A percentile compares a stretch with the other conserved stretches of the same genome.
These are phyloP conservation scores for Lodderomyces margitis DNA, from an alignment of 1,139 yeast species.

Conservation along the genomic window DNA sequence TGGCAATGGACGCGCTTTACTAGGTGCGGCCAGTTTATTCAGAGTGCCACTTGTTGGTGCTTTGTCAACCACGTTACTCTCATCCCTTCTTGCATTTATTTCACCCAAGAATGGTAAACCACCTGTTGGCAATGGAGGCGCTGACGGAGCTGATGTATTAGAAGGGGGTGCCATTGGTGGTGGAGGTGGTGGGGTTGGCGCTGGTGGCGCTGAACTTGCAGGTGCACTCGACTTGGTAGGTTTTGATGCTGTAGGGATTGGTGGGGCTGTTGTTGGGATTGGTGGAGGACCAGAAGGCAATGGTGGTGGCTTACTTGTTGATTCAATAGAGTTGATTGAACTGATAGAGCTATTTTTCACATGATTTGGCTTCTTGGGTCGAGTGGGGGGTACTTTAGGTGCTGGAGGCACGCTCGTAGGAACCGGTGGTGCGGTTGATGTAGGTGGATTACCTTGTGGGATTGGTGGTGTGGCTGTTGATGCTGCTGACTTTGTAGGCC, in stretches of 20 bases:
- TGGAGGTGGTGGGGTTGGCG: slow-evolving; percentile 17
- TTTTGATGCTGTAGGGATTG: slow-evolving; percentile 14
- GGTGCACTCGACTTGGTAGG: slow-evolving; percentile 12
- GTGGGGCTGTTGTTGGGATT: slow-evolving; percentile 21
- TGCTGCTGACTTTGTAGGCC: slow-evolving; percentile 27
- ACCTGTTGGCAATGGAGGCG: slow-evolving; percentile 24
- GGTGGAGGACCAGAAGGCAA: slow-evolving; percentile 17
- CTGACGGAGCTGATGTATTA: slow-evolving; percentile 17
- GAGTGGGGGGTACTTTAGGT: slow-evolving; percentile 30
- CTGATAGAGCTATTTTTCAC: slow-evolving; percentile 22
- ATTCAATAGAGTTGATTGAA: slow-evolving; percentile 19
- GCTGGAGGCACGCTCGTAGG: slow-evolving; percentile 19
- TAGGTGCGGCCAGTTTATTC: slow-evolving; percentile 7
- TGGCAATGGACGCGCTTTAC: slow-evolving; percentile 15
- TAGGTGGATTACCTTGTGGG: slow-evolving; percentile 23
- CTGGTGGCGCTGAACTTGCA: slow-evolving; percentile 18
- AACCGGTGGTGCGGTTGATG: slow-evolving; percentile 19
- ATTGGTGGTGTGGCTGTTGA: slow-evolving; percentile 26
- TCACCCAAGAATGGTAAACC: slow-evolving; percentile 53
- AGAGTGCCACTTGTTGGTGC: slow-evolving; percentile 9
- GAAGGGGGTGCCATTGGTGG: slow-evolving; percentile 3
- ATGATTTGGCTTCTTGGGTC: slow-evolving; percentile 33
- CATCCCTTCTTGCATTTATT: slow-evolving; percentile 54
- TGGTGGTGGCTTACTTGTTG: slow-evolving; percentile 17
- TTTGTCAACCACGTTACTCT: slow-evolving; percentile 57